Conservation (phyloP, 2,329 filamentous ascomycete genomes). For the Ophiostoma ips region DNA sequence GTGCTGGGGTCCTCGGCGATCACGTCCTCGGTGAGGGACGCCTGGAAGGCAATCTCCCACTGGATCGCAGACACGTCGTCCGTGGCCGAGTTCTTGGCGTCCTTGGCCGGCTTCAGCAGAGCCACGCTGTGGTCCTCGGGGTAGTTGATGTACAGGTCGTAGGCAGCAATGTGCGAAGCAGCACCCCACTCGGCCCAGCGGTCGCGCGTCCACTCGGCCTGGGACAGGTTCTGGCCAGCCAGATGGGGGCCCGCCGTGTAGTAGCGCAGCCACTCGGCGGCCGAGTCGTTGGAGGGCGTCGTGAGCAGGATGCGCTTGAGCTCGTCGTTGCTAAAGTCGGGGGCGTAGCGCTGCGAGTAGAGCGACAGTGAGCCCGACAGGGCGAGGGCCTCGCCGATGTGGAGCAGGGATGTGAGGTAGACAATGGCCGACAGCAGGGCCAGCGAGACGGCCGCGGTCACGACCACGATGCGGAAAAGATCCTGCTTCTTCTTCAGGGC, state of each 20-base stretch:
- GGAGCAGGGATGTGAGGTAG: slow-evolving; percentile 3
- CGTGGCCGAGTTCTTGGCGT: slow-evolving; percentile 15
- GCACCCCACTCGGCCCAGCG: slow-evolving; percentile 62
- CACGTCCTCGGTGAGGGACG: slow-evolving; percentile 70
- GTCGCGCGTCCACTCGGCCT: slow-evolving; percentile 61
- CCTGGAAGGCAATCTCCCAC: slow-evolving; percentile 61
- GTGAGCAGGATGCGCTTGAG: slow-evolving; percentile 43
- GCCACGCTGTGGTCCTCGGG: slow-evolving; percentile 57
- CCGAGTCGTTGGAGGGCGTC: slow-evolving; percentile 41
- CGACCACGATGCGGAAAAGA: not conserved
- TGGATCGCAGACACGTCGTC: slow-evolving; percentile 11
- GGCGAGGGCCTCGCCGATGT: not conserved
- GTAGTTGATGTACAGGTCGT: slow-evolving; percentile 69
- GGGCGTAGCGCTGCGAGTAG: slow-evolving; percentile 3
- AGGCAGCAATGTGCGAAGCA: slow-evolving; percentile 48
- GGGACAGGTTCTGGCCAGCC: slow-evolving; percentile 60
- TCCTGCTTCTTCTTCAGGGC: not conserved
- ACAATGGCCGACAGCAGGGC: slow-evolving; percentile 1
- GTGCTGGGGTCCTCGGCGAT: slow-evolving; percentile 73
- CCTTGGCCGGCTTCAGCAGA: slow-evolving; percentile 38
- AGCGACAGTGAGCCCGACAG: slow-evolving; percentile 4
- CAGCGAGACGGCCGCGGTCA: slow-evolving; percentile 3
- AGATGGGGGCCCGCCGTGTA: slow-evolving; percentile 66
- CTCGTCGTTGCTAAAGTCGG: slow-evolving; percentile 23
- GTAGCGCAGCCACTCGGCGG: slow-evolving; percentile 61